A percentile compares a stretch with the other conserved stretches of the same genome.
phyloP scores from a whole-genome alignment of 1,284 basidiomycete species.

The Tranzscheliella williamsii region DNA sequence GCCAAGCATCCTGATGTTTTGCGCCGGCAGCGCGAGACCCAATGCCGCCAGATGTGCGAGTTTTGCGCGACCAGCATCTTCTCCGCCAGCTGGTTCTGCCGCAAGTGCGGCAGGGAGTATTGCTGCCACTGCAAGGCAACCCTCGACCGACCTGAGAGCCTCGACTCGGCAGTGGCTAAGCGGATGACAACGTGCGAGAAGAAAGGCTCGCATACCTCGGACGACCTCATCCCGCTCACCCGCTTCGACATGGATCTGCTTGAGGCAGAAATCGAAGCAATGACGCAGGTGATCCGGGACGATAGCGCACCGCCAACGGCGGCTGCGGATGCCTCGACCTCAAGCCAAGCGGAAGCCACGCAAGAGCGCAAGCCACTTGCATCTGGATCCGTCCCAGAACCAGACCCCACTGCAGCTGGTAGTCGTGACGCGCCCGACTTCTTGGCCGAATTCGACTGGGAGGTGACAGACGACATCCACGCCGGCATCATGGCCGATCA shows the following conservation, averaged over 20 bases:
- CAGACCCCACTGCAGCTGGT: no score
- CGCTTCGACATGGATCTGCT: slow-evolving; percentile 70
- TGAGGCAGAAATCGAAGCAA: slow-evolving; percentile 70
- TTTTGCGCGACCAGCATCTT: slow-evolving; percentile 91
- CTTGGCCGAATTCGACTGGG: slow-evolving; percentile 18
- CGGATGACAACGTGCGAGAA: slow-evolving; percentile 29
- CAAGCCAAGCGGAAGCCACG: neutral
- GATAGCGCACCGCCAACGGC: neutral
- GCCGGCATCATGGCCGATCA: slow-evolving; percentile 17
- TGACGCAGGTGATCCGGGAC: slow-evolving; percentile 62
- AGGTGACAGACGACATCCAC: neutral
- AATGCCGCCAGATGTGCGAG: slow-evolving; percentile 65
- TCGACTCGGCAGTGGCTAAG: slow-evolving; percentile 5
- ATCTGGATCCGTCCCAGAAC: no score
- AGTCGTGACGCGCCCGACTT: no score
- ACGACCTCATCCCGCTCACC: slow-evolving; percentile 75
- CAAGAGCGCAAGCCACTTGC: no score
- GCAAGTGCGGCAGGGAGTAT: slow-evolving; percentile 83
- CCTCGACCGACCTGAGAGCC: slow-evolving; percentile 61
- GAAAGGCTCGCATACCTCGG: slow-evolving; percentile 26
- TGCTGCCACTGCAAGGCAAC: slow-evolving; percentile 80
- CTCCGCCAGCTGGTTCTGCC: slow-evolving; percentile 84
- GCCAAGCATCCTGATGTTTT: slow-evolving; percentile 9
- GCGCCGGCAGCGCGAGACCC: slow-evolving; percentile 25
- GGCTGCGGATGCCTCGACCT: neutral